A percentile compares a stretch with the other conserved stretches of the same genome.
phyloP scores from a whole-genome alignment of 768 basidiomycete species.

The Strobilomyces confusus region DNA sequence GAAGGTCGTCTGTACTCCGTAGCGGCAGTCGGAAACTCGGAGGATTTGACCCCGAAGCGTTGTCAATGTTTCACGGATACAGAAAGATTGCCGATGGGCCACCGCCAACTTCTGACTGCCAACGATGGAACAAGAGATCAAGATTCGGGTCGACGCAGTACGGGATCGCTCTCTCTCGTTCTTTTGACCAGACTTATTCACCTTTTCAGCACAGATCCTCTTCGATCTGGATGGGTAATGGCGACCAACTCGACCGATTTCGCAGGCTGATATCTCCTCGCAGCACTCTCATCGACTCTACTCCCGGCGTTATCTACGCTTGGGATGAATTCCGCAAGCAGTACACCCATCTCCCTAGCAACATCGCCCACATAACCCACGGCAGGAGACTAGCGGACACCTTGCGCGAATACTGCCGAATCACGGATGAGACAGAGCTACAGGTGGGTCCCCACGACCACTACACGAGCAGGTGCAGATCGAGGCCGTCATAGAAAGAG shows the following conservation, averaged over 20 bases:
- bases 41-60: too few relatives aligned
- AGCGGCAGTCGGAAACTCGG: too few relatives aligned
- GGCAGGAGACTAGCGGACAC: slow-evolving; percentile 77
- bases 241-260: neutral
- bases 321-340: slow-evolving; percentile 69
- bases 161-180: slow-evolving; percentile 13
- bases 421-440: slow-evolving; percentile 54
- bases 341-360: slow-evolving; percentile 50
- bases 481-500: slow-evolving; percentile 45
- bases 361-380: slow-evolving; percentile 59
- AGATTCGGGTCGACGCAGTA: slow-evolving; percentile 51
- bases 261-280: slow-evolving; percentile 3
- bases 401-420: slow-evolving; percentile 61
- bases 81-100: too few relatives aligned
- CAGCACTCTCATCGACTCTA: slow-evolving; percentile 78
- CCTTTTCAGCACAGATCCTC: slow-evolving; percentile 43
- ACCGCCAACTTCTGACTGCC: neutral
- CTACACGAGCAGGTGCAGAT: neutral
- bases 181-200: neutral
- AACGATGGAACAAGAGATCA: slow-evolving; percentile 19
- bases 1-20: too few relatives aligned
- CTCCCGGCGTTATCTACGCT: slow-evolving; percentile 73
- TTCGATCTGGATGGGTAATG: slow-evolving; percentile 70
- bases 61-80: too few relatives aligned
- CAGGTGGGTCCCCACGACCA: slow-evolving; percentile 38